These are phyloP conservation scores for Thielaviopsis euricoi DNA, from an alignment of 2,329 filamentous ascomycete genomes.

Conservation along the genomic window DNA sequence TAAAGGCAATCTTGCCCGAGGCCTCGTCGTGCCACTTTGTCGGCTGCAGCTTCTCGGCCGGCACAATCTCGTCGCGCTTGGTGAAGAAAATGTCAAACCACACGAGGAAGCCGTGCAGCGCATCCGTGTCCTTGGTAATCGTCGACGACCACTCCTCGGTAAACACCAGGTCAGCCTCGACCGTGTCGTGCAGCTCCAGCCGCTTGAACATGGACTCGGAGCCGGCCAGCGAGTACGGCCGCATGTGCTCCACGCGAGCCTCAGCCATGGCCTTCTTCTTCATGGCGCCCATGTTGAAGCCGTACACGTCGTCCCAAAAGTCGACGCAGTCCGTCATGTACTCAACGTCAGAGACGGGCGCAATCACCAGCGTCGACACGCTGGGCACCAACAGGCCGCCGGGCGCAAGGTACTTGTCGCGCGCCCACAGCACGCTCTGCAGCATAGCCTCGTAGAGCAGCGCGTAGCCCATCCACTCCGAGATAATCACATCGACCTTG, in stretches of 20 bases:
- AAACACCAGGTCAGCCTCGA: slow-evolving; percentile 59
- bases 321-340: slow-evolving; percentile 61
- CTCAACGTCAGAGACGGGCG: slow-evolving; percentile 61
- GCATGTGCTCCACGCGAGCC: slow-evolving; percentile 59
- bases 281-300: slow-evolving; percentile 90
- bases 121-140: slow-evolving; percentile 15
- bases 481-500: slow-evolving; percentile 85
- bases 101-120: slow-evolving; percentile 71
- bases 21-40: slow-evolving; percentile 42
- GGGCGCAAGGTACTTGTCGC: slow-evolving; percentile 69
- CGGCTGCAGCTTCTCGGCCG: slow-evolving; percentile 36
- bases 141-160: slow-evolving; percentile 45
- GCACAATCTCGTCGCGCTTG: slow-evolving; percentile 33
- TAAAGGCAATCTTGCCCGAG: slow-evolving; percentile 60
- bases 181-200: slow-evolving; percentile 60
- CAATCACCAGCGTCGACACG: slow-evolving; percentile 67
- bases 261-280: slow-evolving; percentile 67
- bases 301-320: slow-evolving; percentile 88
- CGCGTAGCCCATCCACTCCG: slow-evolving; percentile 96
- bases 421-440: slow-evolving; percentile 74
- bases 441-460: slow-evolving; percentile 93
- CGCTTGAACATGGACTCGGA: slow-evolving; percentile 50
- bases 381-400: slow-evolving; percentile 76
- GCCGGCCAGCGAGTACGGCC: slow-evolving; percentile 41
- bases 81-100: slow-evolving; percentile 95